Evolutionary conservation across 2,329 filamentous ascomycete genomes (phyloP).

Genomic region (Neonectria coccinea): DNA sequence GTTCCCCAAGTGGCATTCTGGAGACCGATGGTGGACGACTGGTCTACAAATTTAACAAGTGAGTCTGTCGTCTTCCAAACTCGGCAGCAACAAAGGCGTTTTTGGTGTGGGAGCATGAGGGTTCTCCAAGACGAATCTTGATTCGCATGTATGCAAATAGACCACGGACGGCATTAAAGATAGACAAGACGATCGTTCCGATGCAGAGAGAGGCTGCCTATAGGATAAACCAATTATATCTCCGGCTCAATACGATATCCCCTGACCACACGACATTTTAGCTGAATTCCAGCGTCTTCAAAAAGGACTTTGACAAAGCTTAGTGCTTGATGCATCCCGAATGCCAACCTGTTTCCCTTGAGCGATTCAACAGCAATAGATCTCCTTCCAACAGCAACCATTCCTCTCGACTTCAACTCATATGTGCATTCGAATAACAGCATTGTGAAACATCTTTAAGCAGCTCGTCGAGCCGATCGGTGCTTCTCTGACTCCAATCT

Average conservation of each 20-base stretch:
- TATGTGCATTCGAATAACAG: not conserved
- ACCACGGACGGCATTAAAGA: constrained; percentile 4
- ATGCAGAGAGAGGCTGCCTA: not conserved
- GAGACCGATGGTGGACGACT: constrained; percentile 71
- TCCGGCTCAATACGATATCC: no score
- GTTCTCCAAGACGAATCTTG: not conserved
- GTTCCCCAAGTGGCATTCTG: constrained; percentile 67
- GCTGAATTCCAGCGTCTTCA: not conserved
- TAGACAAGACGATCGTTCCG: not conserved
- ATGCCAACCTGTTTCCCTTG: no score
- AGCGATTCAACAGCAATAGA: no score
- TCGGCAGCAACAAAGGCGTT: not conserved
- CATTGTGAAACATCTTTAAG: not conserved
- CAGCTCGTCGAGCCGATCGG: not conserved
- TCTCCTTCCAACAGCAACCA: no score
- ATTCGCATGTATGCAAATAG: constrained; percentile 3
- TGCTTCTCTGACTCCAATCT: constrained; percentile 46
- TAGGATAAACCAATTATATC: no score
- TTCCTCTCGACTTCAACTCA: not conserved
- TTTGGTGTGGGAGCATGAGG: not conserved
- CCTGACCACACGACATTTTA: no score
- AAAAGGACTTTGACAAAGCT: not conserved
- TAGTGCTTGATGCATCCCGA: not conserved
- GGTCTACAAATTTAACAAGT: constrained; percentile 48
- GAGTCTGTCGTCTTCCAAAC: not conserved